Conservation (phyloP, 371 early-diverging fungal species). For the Circinella minor region DNA sequence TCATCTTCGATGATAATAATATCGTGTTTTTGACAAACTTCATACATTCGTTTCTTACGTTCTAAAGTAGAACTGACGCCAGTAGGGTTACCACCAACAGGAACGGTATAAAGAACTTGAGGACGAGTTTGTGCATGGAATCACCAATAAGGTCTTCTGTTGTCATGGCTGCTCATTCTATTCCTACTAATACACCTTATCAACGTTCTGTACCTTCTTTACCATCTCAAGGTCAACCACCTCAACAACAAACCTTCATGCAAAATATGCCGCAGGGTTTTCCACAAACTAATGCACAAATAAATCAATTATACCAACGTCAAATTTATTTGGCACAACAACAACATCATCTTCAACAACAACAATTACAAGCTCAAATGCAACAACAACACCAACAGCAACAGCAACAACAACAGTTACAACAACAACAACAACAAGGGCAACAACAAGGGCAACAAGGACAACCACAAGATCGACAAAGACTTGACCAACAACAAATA, state of each 20-base stretch:
- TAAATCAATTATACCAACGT: background rate
- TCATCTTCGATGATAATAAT: constrained; percentile 82
- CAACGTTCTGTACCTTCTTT: constrained; percentile 8
- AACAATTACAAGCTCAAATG: constrained; percentile 10
- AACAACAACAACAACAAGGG: constrained; percentile 9
- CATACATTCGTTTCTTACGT: constrained; percentile 67
- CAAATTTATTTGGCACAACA: constrained; percentile 16
- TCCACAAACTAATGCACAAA: background rate
- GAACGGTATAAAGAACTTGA: constrained; percentile 62
- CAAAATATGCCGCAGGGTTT: constrained; percentile 6
- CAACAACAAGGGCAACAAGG: constrained; percentile 14
- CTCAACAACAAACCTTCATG: constrained; percentile 12
- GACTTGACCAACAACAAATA: background rate
- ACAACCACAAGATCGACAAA: constrained; percentile 12
- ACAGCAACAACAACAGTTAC: constrained; percentile 17
- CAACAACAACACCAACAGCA: constrained; percentile 10
- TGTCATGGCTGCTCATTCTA: constrained; percentile 9
- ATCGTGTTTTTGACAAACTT: constrained; percentile 63
- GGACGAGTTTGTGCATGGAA: constrained; percentile 34
- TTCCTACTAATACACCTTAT: constrained; percentile 8
- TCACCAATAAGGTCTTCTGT: background rate
- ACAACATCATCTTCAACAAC: constrained; percentile 20
- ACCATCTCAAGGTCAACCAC: constrained; percentile 13
- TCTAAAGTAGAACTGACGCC: constrained; percentile 68
- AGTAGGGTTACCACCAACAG: constrained; percentile 78